Percentiles rank a stretch among this genome's conserved stretches.
Evolutionary conservation across 192 early-diverging fungal genomes (phyloP).

Genomic region (Backusella macrospora): DNA sequence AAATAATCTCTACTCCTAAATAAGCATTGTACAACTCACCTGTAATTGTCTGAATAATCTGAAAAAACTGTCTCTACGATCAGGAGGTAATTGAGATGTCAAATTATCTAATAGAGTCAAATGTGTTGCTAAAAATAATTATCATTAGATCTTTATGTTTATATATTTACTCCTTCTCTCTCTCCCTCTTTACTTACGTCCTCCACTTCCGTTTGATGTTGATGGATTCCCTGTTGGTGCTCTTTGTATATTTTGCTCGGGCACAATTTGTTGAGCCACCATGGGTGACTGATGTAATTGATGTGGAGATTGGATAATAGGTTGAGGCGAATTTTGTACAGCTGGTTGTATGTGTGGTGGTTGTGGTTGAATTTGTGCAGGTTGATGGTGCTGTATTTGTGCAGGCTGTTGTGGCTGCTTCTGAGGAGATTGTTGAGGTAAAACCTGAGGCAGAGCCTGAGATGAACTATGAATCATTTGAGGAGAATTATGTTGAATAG

Average conservation of each 20-base stretch:
- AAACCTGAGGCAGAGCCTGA: background rate
- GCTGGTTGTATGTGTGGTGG: background rate
- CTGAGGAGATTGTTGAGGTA: background rate
- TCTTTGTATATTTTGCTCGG: background rate
- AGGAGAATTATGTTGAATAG: background rate
- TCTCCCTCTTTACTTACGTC: background rate
- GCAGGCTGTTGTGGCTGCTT: background rate
- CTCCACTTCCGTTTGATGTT: background rate
- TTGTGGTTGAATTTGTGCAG: background rate
- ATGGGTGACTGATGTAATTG: background rate
- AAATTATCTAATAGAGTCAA: slow-evolving; percentile 31
- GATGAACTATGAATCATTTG: background rate
- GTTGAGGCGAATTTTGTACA: background rate
- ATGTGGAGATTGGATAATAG: background rate
- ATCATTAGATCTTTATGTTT: background rate
- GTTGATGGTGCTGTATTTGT: background rate
- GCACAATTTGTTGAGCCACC: background rate
- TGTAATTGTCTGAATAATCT: slow-evolving; percentile 31
- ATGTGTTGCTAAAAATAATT: background rate
- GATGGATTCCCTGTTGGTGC: background rate
- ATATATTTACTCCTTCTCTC: too few relatives aligned
- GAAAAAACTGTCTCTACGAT: slow-evolving; percentile 32
- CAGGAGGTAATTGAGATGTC: slow-evolving; percentile 29
- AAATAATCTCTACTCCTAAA: background rate
- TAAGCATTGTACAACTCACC: slow-evolving; percentile 6